A percentile compares a stretch with the other conserved stretches of the same genome.
These are phyloP conservation scores for Lentinula boryana DNA, from an alignment of 768 basidiomycete species.

Conservation along the genomic window DNA sequence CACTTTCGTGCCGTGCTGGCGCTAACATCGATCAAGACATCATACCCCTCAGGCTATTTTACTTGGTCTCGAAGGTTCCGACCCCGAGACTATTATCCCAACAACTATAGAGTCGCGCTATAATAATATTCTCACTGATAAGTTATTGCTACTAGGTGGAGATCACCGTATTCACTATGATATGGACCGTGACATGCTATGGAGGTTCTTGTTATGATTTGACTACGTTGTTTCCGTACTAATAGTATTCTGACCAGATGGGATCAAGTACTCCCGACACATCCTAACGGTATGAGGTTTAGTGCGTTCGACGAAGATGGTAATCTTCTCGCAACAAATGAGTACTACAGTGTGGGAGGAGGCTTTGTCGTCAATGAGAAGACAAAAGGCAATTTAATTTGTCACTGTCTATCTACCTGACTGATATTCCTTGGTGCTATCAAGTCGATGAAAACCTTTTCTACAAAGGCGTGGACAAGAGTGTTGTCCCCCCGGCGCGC, in stretches of 20 bases:
- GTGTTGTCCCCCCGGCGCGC: conserved; percentile 72
- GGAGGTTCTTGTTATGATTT: conserved; percentile 35
- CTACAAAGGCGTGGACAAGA: conserved; percentile 88
- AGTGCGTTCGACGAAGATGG: conserved; percentile 78
- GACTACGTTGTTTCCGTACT: neutral
- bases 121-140: conserved; percentile 56
- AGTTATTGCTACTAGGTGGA: conserved; percentile 66
- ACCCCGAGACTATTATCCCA: conserved; percentile 91
- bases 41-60: conserved; percentile 86
- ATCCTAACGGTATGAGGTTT: conserved; percentile 93
- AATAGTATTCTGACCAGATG: conserved; percentile 23
- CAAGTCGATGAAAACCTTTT: conserved; percentile 89
- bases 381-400: conserved; percentile 63
- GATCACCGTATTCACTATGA: conserved; percentile 76
- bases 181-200: conserved; percentile 88
- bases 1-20: neutral
- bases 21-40: conserved; percentile 39
- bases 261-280: conserved; percentile 84
- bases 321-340: conserved; percentile 86
- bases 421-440: conserved; percentile 3
- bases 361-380: conserved; percentile 95
- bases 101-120: conserved; percentile 79
- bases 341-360: conserved; percentile 92
- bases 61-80: conserved; percentile 80
- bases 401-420: neutral